Base-by-base conservation (phyloP, 2,329 filamentous ascomycete species). In the Phaeosphaeria sp. region DNA sequence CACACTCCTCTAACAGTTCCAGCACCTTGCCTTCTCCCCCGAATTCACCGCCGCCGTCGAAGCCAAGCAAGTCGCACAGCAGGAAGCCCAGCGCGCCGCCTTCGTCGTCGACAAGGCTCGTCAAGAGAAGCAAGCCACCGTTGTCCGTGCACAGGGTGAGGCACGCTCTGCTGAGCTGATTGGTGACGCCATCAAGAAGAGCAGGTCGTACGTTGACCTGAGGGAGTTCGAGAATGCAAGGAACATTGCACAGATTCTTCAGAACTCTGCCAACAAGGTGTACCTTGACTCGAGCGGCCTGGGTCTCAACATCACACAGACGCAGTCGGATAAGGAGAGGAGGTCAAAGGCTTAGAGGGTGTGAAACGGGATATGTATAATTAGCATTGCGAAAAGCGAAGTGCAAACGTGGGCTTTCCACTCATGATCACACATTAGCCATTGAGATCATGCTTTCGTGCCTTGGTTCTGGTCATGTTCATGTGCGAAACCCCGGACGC, bases 111-210 rank as follows among this genome's bases (percentile, higher is more conserved):
- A 99, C 88, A 97, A 98, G 84, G 95, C 95, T 53, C 90, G 95
- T 68, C 95, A 99, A 82, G 95, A 99, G 86, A 99, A 99, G 85
- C 95, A 99, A 82, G 95, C 95, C 71, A 97, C 93, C 83, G 93
- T 99, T 55, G 95, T 99, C 76, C 92, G 93, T 81, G 95, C 95
- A 3, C 95, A 98, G 88, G 95, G 95, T 92, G 95, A 99, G 83
- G 95, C 95, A 50, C 91, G 95, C 66, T 98, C 95, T 41, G 95
- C 95, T 47, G 93, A 99, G 82, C 89, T 99, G 64, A 97, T 99
- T 73, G 95, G 95, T 80, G 95, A 99, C 52, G 95, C 95, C 61
- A 96, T 99, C 88, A 99, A 98, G 91, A 99, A 98, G 90, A 96
- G 87, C 84, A 90, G 93, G 82, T 90, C 92, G 65, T 99, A 99